phyloP scores from a whole-genome alignment of 345 rosid species.

The Jatropha curcas region DNA sequence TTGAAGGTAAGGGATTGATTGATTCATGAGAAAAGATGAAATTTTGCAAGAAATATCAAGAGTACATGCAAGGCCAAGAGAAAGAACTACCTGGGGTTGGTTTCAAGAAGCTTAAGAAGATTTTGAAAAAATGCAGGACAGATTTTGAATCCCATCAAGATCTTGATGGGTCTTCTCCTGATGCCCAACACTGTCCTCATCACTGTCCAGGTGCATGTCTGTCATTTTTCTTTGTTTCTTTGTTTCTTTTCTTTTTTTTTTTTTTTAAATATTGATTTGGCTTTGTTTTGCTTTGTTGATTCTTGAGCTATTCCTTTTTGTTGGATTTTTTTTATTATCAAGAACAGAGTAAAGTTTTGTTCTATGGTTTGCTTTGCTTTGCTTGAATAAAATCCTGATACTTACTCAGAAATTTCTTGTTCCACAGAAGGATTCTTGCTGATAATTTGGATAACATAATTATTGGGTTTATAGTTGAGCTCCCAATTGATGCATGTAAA shows the following conservation, averaged over 20 bases:
- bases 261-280: neutral
- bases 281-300: neutral
- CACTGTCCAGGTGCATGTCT: slow-evolving; percentile 50
- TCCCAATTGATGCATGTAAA: neutral
- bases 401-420: no score
- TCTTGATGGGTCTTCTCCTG: slow-evolving; percentile 19
- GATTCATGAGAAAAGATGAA: slow-evolving; percentile 47
- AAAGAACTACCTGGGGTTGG: slow-evolving; percentile 71
- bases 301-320: neutral
- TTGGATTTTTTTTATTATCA: no score
- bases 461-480: neutral
- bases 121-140: slow-evolving; percentile 64
- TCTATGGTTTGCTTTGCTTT: no score
- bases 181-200: slow-evolving; percentile 47
- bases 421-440: neutral
- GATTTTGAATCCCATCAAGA: slow-evolving; percentile 33
- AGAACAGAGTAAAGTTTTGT: no score
- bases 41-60: slow-evolving; percentile 86
- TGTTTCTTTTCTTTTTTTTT: neutral
- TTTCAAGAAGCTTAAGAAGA: slow-evolving; percentile 85
- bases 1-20: neutral
- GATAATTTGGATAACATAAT: neutral
- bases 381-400: no score
- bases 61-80: slow-evolving; percentile 71
- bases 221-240: neutral